Evolutionary conservation across 2,329 filamentous ascomycete genomes (phyloP), one percentile per base, ranked within the genome.

Genomic region (Phialophora verrucosa): DNA sequence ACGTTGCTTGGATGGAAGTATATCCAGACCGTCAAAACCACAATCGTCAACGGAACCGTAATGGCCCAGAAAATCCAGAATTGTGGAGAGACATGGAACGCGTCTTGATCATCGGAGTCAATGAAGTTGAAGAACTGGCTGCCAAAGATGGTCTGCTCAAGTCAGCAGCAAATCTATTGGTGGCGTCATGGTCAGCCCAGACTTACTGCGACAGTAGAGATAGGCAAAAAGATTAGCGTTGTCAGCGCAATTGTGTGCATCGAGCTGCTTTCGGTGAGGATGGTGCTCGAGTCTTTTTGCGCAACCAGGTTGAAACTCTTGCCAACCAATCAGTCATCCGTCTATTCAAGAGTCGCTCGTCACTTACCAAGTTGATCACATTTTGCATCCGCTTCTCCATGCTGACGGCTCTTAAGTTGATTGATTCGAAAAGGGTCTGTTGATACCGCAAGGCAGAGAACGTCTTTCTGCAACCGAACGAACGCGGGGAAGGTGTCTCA

Each of bases 191-290:
- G 5, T 20, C 10, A 11, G 53, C n/a, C 17, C 8, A 29, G 11
- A 32, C 53, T 55, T 55, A 55, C 53, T 64, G 61, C 70, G 35
- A 72, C 61, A 31, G 70, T 71, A 14, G 69, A 64, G 23, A 77
- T 73, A 2, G 80, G 80, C 49, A 82, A 74, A 74, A 82, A 82
- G 4, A 80, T 73, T 20, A 82, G 68, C 0, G 80, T 82, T 66
- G 80, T 73, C 8, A 81, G 74, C 0, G 80, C 80, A 20, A 82
- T 81, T 0, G 78, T 80, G 70, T 81, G 81, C 80, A 82, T 82
- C 12, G 78, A 79, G 17, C 76, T 74, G 47, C 74, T 78, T 65
- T 81, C 79, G 8, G 75, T 71, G 57, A 76, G 73, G 71, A 80
- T 74, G 3, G 76, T 67, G 20, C 71, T 73, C 51, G 74, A 78